A percentile compares a stretch with the other conserved stretches of the same genome.
phyloP scores from a whole-genome alignment of 1,284 basidiomycete genomes.

The Sanguinoderma infundibulare region DNA sequence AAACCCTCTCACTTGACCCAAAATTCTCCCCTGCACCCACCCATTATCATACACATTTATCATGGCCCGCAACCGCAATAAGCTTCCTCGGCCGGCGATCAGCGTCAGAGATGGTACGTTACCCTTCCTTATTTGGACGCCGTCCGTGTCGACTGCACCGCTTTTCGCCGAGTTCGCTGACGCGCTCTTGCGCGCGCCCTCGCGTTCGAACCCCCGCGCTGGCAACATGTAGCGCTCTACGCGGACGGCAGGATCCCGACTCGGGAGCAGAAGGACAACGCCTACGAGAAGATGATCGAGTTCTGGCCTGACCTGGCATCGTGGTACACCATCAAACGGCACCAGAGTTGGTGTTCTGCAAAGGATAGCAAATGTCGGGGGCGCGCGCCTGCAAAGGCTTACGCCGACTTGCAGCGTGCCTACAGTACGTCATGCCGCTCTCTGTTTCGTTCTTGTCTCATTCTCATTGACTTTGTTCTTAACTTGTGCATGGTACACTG shows the following conservation, averaged over 20 bases:
- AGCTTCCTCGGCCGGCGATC: neutral
- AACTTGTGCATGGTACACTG: too few species aligned
- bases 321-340: conserved; percentile 4
- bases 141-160: too few species aligned
- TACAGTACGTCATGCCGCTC: too few species aligned
- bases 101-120: neutral
- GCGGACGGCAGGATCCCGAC: neutral
- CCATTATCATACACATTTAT: neutral
- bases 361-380: neutral
- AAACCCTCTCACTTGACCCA: neutral
- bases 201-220: too few species aligned
- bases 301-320: neutral
- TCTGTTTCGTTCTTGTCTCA: too few species aligned
- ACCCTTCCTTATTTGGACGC: too few species aligned
- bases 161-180: too few species aligned
- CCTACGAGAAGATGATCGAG: neutral
- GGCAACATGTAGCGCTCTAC: too few species aligned
- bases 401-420: too few species aligned
- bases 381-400: neutral
- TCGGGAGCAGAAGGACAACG: neutral
- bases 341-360: conserved; percentile 11
- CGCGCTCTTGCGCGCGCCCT: too few species aligned
- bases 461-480: too few species aligned
- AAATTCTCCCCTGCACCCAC: neutral
- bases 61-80: neutral